These are phyloP conservation scores for Ceratocystiopsis brevicomis DNA, from an alignment of 2,329 filamentous ascomycete genomes.

Conservation along the genomic window DNA sequence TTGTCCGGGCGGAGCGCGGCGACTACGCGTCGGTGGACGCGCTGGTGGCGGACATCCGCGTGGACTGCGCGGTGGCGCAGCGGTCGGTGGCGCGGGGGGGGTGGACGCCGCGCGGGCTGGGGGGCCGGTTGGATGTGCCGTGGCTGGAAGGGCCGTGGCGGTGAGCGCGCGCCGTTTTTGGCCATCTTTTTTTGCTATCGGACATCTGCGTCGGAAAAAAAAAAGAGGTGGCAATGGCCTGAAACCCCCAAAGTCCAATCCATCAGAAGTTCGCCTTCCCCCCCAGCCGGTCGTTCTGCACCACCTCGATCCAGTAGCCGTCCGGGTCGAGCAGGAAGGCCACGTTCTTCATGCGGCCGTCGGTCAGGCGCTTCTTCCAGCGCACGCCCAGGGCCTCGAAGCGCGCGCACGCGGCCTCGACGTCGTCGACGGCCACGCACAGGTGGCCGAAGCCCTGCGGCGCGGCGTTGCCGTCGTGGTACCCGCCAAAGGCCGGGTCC, in stretches of 20 bases:
- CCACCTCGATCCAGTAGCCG: constrained; percentile 61
- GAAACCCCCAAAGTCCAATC: no score
- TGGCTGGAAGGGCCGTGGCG: not conserved
- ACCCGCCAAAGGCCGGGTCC: constrained; percentile 57
- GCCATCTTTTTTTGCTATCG: no score
- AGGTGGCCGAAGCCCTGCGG: constrained; percentile 93
- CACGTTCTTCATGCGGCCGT: constrained; percentile 83
- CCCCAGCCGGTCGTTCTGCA: constrained; percentile 58
- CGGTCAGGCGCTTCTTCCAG: constrained; percentile 92
- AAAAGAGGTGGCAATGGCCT: no score
- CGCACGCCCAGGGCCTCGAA: constrained; percentile 66
- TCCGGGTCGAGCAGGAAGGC: constrained; percentile 84
- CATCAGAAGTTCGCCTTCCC: constrained; percentile 34
- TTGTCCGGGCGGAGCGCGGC: constrained; percentile 60
- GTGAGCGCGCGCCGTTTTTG: no score
- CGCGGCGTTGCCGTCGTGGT: constrained; percentile 81
- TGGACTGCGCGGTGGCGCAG: constrained; percentile 70
- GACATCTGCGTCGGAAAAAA: no score
- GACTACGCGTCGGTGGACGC: constrained; percentile 75
- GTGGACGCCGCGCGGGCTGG: constrained; percentile 32
- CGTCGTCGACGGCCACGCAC: constrained; percentile 68
- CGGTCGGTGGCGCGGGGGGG: constrained; percentile 47
- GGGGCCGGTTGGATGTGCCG: constrained; percentile 1
- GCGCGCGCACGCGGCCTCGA: constrained; percentile 71
- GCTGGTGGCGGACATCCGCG: constrained; percentile 70